Percentiles rank a stretch among this genome's conserved stretches.
These are phyloP conservation scores for Infundibulicybe gibba DNA, from an alignment of 768 basidiomycete species.

Conservation along the genomic window DNA sequence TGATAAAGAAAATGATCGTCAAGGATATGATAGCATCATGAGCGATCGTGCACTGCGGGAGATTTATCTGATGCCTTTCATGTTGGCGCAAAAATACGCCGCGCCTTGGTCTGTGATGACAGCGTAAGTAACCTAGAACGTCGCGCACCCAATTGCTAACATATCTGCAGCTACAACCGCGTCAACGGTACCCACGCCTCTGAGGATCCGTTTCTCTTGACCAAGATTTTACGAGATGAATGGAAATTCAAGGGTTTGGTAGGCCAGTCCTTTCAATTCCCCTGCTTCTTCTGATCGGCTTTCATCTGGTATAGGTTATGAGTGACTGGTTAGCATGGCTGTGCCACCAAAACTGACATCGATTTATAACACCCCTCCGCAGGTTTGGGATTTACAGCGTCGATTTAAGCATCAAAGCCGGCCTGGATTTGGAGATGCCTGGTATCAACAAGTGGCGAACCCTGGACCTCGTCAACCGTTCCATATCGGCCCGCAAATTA, in stretches of 20 bases:
- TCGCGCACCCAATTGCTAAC: neutral
- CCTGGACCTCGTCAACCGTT: constrained; percentile 61
- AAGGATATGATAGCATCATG: constrained; percentile 64
- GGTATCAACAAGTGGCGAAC: constrained; percentile 75
- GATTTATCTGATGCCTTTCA: constrained; percentile 74
- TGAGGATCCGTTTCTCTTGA: constrained; percentile 58
- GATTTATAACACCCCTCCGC: neutral
- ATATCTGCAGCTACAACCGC: constrained; percentile 55
- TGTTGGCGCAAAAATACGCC: constrained; percentile 65
- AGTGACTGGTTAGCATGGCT: constrained; percentile 60
- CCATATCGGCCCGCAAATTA: constrained; percentile 59
- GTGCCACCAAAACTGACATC: neutral
- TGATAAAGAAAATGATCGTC: constrained; percentile 79
- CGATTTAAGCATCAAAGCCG: constrained; percentile 65
- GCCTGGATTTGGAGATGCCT: constrained; percentile 79
- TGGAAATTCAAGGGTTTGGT: constrained; percentile 71
- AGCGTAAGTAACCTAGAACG: constrained; percentile 39
- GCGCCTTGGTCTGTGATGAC: constrained; percentile 72
- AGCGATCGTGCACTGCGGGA: constrained; percentile 68
- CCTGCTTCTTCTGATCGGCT: neutral
- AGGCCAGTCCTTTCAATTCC: constrained; percentile 6
- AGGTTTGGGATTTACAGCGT: constrained; percentile 72
- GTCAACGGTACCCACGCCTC: constrained; percentile 74
- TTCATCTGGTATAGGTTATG: constrained; percentile 50
- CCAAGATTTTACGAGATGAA: constrained; percentile 59